phyloP scores from a whole-genome alignment of 257 asterid species.

The Agastache rugosa region DNA sequence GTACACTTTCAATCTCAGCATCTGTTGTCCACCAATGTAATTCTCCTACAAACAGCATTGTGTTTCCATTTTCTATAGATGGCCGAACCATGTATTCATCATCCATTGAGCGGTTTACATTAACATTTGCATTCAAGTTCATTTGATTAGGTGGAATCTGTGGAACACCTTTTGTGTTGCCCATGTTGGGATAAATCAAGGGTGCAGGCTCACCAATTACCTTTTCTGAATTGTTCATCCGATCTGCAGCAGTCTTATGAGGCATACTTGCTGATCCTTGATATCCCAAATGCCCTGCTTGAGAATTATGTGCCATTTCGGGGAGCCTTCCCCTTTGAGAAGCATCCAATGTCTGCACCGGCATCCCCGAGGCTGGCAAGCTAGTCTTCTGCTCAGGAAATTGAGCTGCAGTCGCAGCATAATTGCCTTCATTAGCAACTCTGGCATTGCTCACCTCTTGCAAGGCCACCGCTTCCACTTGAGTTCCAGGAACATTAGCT shows the following conservation, averaged over 20 bases:
- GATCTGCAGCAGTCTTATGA: conserved; percentile 50
- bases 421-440: conserved; percentile 54
- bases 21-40: conserved; percentile 99
- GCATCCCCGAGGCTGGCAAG: conserved; percentile 42
- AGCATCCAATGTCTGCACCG: conserved; percentile 46
- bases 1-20: conserved; percentile 83
- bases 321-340: conserved; percentile 54
- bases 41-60: conserved; percentile 88
- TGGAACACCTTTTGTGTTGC: conserved; percentile 55
- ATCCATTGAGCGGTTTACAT: conserved; percentile 50
- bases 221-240: conserved; percentile 47
- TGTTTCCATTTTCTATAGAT: conserved; percentile 66
- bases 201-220: conserved; percentile 51
- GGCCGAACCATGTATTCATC: conserved; percentile 62
- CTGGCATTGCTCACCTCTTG: conserved; percentile 51
- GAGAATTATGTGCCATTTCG: conserved; percentile 50
- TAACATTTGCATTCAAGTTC: conserved; percentile 43
- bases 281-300: conserved; percentile 57
- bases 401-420: conserved; percentile 43
- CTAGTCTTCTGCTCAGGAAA: conserved; percentile 61
- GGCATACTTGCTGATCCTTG: conserved; percentile 54
- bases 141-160: conserved; percentile 52
- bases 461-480: conserved; percentile 47
- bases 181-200: conserved; percentile 47
- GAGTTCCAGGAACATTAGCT: conserved; percentile 45